Base-by-base conservation (phyloP, 768 basidiomycete genomes). In the Mycena maculata region DNA sequence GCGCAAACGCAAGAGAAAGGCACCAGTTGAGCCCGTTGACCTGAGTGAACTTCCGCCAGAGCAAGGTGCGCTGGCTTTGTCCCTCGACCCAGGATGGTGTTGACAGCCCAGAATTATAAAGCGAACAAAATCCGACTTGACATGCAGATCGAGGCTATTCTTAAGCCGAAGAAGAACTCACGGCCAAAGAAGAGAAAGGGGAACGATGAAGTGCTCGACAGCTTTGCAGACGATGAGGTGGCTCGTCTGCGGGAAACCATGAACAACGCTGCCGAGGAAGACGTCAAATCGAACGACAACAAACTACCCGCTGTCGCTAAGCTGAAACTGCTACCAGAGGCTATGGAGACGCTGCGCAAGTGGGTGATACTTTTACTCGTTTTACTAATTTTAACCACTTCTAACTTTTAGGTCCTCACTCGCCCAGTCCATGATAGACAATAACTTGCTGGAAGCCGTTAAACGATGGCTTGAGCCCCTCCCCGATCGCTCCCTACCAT, bases 301-400 rank as follows among this genome's bases (percentile, higher is more conserved):
- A 93, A 92, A 72, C 74, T 88, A 13, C 96, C 96, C 0, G 98
- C 96, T 13, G 87, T 89, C 13, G 84, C 88, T 44, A 99, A 99
- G 79, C 86, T 98, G 33, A 87, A 84, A 60, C 83, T 96, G 74
- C 84, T 99, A 30, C 88, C 90, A n/a, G 90, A 94, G 70, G 97
- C 97, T 27, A 92, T 98, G 88, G 92, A 93, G 15, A 90, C 94
- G 4, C 84, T 99, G 62, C 92, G 95, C 79, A 98, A 96, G 97
- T 97, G 74, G 59, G 91, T 81, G 41, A 20, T 58, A n/a, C 22
- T 50, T 55, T 8, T 20, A 28, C 23, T 59, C 52, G 20, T 56
- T 68, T 53, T 39, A 52, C 41, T 66, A 53, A 62, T 41, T 23
- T 60, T 63, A n/a, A 66, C 42, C 44, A 45, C 39, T 16, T 41